Conservation (phyloP, 2,329 filamentous ascomycete species). For the Fusarium sp. region DNA sequence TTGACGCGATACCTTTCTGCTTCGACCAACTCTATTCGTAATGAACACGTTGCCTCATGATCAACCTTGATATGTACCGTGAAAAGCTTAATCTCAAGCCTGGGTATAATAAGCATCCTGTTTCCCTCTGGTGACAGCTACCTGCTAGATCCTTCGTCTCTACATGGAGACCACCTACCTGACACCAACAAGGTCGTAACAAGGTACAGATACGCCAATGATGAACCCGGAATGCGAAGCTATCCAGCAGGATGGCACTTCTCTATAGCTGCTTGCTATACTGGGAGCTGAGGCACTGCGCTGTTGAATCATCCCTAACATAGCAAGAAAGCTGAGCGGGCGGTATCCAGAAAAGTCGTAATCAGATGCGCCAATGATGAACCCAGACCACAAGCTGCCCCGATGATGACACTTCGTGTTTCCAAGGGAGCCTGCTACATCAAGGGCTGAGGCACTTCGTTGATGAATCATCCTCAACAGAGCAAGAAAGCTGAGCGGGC, state of each 20-base stretch:
- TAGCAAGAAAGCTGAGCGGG: too few species aligned
- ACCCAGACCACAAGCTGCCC: too few species aligned
- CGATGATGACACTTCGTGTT: too few species aligned
- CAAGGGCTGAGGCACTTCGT: too few species aligned
- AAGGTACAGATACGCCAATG: neutral
- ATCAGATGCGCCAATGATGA: too few species aligned
- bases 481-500: too few species aligned
- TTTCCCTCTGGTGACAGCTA: neutral
- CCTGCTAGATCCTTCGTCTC: neutral
- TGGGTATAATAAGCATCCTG: neutral
- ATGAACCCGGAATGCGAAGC: neutral
- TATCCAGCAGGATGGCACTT: neutral
- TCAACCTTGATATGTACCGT: neutral
- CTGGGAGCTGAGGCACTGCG: constrained; percentile 1
- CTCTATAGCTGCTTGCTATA: neutral
- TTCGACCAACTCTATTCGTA: too few species aligned
- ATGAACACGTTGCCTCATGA: too few species aligned
- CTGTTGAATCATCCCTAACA: constrained; percentile 1
- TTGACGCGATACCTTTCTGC: too few species aligned
- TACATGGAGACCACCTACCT: neutral
- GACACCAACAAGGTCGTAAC: neutral
- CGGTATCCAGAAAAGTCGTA: too few species aligned
- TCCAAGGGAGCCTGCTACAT: too few species aligned
- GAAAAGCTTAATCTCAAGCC: neutral
- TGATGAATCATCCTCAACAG: too few species aligned